These are phyloP conservation scores for Gloeopeniophorella convolvens DNA, from an alignment of 768 basidiomycete genomes.

Conservation along the genomic window DNA sequence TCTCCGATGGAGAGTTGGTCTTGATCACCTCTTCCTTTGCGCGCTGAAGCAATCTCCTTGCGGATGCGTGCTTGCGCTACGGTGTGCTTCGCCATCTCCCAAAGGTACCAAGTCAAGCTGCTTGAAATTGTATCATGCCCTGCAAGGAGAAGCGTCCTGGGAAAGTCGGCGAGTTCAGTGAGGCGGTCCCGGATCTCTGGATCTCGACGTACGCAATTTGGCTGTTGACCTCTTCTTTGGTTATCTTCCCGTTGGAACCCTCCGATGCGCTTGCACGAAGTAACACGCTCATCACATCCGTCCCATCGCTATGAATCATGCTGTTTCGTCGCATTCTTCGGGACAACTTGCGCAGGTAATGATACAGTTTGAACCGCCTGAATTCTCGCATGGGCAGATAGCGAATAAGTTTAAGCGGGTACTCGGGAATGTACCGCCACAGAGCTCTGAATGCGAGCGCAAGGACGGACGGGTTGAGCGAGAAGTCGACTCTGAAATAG, in stretches of 20 bases:
- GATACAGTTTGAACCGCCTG: not conserved
- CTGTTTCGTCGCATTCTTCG: not conserved
- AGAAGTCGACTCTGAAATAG: not conserved
- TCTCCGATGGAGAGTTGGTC: not conserved
- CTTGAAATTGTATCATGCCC: constrained; percentile 3
- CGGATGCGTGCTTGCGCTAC: not conserved
- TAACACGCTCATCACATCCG: constrained; percentile 1
- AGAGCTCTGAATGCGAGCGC: not conserved
- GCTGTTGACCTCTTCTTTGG: not conserved
- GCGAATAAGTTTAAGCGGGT: not conserved
- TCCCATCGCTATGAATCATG: not conserved
- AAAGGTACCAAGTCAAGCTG: not conserved
- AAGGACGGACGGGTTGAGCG: not conserved
- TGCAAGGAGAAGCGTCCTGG: constrained; percentile 4
- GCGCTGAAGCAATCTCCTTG: not conserved
- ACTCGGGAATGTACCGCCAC: not conserved
- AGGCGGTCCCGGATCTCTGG: too few species aligned
- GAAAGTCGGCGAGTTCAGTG: not conserved
- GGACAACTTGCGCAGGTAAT: constrained; percentile 2
- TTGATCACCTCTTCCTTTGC: not conserved
- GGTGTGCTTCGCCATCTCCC: not conserved
- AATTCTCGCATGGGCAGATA: not conserved
- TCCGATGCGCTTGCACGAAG: not conserved
- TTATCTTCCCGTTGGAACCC: not conserved
- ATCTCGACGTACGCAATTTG: not conserved